Base-by-base conservation (phyloP, 2,329 filamentous ascomycete species). In the Cladobotryum protrusum region DNA sequence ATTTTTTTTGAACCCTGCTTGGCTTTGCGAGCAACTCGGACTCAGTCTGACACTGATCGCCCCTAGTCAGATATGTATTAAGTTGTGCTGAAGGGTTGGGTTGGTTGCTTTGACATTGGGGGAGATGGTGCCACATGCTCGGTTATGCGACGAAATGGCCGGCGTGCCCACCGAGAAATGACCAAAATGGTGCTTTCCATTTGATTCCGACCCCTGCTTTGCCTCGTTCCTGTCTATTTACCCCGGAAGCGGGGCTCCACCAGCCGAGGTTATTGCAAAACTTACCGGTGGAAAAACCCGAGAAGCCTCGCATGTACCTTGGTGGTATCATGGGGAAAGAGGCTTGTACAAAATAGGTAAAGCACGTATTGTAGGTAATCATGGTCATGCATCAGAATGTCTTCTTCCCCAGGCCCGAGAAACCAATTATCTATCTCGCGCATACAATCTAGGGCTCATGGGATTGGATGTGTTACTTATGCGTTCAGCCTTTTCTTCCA, bases 201-300 rank as follows among this genome's bases (percentile, higher is more conserved):
- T 37, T 11, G 35, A 37, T 12, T 37, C 35, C 35, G 35, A 17
- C 35, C 35, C 35, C 11, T 37, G 35, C 35, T 37, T 13, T 37
- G 14, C 35, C 35, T 37, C 35, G 24, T 29, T 8, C 24, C 24
- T 29, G 24, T 9, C 24, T 29, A 29, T 29, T 29, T 29, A 29
- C 24, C 24, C 45, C 49, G 45, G 45, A 45, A 42, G 46, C 47
- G 18, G 41, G 40, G 33, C 15, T 39, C 35, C 42, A 43, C 20
- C 24, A 52, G 49, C 49, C 49, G 49, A 52, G 49, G 49, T 52
- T 39, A 47, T 24, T 18, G 19, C 24, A 35, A 29, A 18, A 20
- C 15, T 20, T 42, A 42, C 39, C 18, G 39, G 18, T 13, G 19
- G 19, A n/a, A 37, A 17, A 17, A 37, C 14, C 35, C 35, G 14